A percentile compares a stretch with the other conserved stretches of the same genome.
phyloP scores from a whole-genome alignment of 75 land plant genomes.

The Chamaecyparis obtusa region DNA sequence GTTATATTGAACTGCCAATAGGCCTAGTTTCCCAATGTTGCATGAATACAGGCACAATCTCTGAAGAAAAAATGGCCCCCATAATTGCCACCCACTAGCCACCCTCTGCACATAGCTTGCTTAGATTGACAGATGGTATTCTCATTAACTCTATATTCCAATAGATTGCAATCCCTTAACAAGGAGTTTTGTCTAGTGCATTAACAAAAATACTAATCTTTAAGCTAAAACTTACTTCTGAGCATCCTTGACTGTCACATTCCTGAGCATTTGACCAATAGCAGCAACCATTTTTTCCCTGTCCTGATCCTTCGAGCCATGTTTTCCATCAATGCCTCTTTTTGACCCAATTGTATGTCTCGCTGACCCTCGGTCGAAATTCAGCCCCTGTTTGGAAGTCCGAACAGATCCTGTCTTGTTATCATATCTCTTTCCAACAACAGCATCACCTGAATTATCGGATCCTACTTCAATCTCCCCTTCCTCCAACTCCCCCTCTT shows the following conservation, averaged over 20 bases:
- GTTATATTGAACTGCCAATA: not conserved
- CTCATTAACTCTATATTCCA: not conserved
- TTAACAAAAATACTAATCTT: not conserved
- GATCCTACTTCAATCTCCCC: slow-evolving; percentile 76
- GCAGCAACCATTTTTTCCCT: slow-evolving; percentile 25
- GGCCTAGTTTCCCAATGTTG: not conserved
- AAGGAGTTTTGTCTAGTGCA: not conserved
- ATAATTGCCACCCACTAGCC: not conserved
- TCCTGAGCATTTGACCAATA: slow-evolving; percentile 37
- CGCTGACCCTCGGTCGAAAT: not conserved
- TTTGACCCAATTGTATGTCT: not conserved
- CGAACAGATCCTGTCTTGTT: not conserved
- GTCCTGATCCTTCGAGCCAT: slow-evolving; percentile 20
- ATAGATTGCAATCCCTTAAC: not conserved
- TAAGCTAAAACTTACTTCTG: slow-evolving; percentile 61
- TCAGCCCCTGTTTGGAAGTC: not conserved
- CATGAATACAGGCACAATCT: not conserved
- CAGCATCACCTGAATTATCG: slow-evolving; percentile 1
- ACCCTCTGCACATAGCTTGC: not conserved
- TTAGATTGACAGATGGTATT: not conserved
- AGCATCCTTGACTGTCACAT: slow-evolving; percentile 47
- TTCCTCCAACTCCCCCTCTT: slow-evolving; percentile 92
- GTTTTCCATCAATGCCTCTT: slow-evolving; percentile 1
- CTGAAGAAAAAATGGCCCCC: not conserved
- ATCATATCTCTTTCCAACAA: not conserved